Conservation (phyloP, 1,284 basidiomycete species). For the Trametes polyzona region DNA sequence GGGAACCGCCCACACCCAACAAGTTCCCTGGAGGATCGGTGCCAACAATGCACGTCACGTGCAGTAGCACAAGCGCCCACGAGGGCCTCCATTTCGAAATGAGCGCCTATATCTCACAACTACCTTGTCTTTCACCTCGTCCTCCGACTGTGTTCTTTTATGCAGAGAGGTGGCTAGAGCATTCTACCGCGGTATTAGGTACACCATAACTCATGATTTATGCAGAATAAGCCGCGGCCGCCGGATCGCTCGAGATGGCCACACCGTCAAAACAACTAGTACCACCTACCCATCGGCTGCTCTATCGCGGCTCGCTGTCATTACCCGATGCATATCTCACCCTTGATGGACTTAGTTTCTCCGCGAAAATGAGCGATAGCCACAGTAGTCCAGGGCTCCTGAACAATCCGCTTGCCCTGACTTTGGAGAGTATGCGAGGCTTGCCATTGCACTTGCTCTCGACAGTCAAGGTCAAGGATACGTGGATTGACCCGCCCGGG, state of each 20-base stretch:
- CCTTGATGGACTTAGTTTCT: conserved; percentile 76
- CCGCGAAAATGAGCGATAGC: conserved; percentile 47
- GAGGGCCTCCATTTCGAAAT: too few relatives aligned
- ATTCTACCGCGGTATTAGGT: too few relatives aligned
- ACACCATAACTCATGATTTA: too few relatives aligned
- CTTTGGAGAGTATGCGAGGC: conserved; percentile 81
- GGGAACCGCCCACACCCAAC: too few relatives aligned
- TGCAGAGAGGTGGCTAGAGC: too few relatives aligned
- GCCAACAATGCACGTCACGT: too few relatives aligned
- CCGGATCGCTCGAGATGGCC: neutral
- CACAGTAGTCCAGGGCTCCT: conserved; percentile 50
- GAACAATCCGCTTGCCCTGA: conserved; percentile 69
- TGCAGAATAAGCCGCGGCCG: too few relatives aligned
- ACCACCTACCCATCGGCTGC: conserved; percentile 47
- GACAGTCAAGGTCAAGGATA: conserved; percentile 51
- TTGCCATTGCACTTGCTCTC: conserved; percentile 65
- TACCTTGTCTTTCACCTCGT: too few relatives aligned
- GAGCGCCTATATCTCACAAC: too few relatives aligned
- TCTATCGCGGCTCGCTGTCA: conserved; percentile 78
- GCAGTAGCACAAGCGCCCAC: too few relatives aligned
- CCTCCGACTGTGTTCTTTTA: too few relatives aligned
- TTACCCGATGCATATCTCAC: conserved; percentile 71
- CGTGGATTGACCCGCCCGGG: conserved; percentile 57
- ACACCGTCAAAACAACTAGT: neutral
- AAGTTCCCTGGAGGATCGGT: too few relatives aligned